Evolutionary conservation across 202 grass and related monocot genomes (phyloP).

Genomic region (Zoysia matrella): DNA sequence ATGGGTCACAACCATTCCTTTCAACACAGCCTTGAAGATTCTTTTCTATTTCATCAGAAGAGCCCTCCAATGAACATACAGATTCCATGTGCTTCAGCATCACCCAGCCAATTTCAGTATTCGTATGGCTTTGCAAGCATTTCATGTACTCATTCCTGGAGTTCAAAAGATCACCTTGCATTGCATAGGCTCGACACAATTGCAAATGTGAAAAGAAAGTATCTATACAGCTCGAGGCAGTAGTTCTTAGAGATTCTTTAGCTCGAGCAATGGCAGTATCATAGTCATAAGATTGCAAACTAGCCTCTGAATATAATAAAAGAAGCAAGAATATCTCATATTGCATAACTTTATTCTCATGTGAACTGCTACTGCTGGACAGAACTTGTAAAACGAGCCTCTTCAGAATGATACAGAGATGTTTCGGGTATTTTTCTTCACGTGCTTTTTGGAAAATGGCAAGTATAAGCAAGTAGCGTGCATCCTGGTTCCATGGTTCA

Average conservation of each 20-base stretch:
- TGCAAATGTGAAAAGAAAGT: slow-evolving; percentile 84
- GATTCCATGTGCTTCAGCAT: slow-evolving; percentile 85
- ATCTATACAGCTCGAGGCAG: slow-evolving; percentile 35
- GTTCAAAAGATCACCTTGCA: slow-evolving; percentile 57
- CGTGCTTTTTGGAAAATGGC: slow-evolving; percentile 74
- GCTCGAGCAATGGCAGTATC: slow-evolving; percentile 54
- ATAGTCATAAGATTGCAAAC: slow-evolving; percentile 70
- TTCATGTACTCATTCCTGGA: slow-evolving; percentile 74
- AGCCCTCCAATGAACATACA: slow-evolving; percentile 58
- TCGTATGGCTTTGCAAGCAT: slow-evolving; percentile 62
- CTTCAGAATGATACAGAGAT: slow-evolving; percentile 63
- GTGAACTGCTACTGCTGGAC: slow-evolving; percentile 45
- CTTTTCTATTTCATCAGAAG: slow-evolving; percentile 63
- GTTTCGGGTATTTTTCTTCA: slow-evolving; percentile 81
- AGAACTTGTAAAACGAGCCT: slow-evolving; percentile 67
- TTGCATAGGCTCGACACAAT: slow-evolving; percentile 70
- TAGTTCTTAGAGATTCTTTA: slow-evolving; percentile 58
- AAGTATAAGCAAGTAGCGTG: slow-evolving; percentile 78
- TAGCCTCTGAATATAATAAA: slow-evolving; percentile 81
- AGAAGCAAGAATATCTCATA: slow-evolving; percentile 64
- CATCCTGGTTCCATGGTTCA: slow-evolving; percentile 85
- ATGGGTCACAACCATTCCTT: slow-evolving; percentile 53
- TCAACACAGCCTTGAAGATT: slow-evolving; percentile 58
- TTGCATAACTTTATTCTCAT: slow-evolving; percentile 47
- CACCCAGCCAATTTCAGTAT: slow-evolving; percentile 81